Conservation (phyloP, 805 yeast species). For the Sugiyamaella valdiviana region DNA sequence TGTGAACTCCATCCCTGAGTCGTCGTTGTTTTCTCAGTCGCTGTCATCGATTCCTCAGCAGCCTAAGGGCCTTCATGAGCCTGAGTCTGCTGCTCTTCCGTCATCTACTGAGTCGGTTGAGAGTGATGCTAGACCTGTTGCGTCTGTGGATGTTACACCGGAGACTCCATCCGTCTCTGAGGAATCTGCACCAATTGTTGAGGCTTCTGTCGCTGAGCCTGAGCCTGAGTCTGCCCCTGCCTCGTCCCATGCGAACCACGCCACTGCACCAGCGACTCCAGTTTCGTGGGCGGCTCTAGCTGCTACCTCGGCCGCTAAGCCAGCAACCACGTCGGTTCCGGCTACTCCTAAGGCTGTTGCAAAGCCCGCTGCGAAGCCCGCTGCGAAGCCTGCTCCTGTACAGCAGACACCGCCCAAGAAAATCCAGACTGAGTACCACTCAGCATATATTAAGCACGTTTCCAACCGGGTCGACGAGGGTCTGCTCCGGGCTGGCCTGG, state of each 20-base stretch:
- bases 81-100: neutral
- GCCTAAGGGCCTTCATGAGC: neutral
- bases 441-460: constrained; percentile 35
- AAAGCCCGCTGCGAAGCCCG: constrained; percentile 13
- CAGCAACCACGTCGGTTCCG: constrained; percentile 1
- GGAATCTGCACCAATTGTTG: no score
- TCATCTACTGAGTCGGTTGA: neutral
- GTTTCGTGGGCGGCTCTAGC: constrained; percentile 17
- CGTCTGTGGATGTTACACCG: no score
- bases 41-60: neutral
- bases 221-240: constrained; percentile 1
- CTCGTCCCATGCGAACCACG: constrained; percentile 4
- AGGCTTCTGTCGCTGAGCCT: constrained; percentile 2
- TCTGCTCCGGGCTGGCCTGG: constrained; percentile 27
- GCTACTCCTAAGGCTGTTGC: constrained; percentile 17
- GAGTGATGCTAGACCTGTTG: constrained; percentile 1
- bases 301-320: constrained; percentile 9
- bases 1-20: neutral
- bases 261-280: constrained; percentile 9
- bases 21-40: neutral
- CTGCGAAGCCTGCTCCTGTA: constrained; percentile 13
- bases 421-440: constrained; percentile 24
- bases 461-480: constrained; percentile 24
- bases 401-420: constrained; percentile 5
- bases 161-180: no score